Evolutionary conservation across 177 flowering plant genomes (phyloP).

Genomic region (Vitis hybrid): DNA sequence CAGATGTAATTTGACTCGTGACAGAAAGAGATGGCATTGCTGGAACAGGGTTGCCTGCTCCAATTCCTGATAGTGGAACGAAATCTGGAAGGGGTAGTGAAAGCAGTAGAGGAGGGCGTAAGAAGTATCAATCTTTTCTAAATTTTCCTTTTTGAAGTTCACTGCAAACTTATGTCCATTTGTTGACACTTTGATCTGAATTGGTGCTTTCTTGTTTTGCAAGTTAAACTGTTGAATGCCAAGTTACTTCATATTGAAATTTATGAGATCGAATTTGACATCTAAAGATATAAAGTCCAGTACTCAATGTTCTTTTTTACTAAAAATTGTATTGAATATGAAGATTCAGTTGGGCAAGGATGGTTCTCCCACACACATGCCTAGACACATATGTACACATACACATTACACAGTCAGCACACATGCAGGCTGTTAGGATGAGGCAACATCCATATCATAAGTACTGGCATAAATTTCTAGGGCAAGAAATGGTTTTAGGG

Average conservation of each 20-base stretch:
- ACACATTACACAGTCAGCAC: too few species aligned
- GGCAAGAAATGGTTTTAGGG: too few species aligned
- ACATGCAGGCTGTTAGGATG: too few species aligned
- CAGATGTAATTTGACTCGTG: constrained; percentile 10
- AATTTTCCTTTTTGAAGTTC: background rate
- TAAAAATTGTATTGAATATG: background rate
- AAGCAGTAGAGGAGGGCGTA: constrained; percentile 77
- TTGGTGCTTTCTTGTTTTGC: background rate
- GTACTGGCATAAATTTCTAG: too few species aligned
- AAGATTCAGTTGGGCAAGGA: background rate
- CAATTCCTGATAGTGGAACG: constrained; percentile 32
- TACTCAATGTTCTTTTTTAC: background rate
- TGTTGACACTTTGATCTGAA: background rate
- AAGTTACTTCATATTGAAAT: background rate
- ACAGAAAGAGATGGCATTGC: constrained; percentile 58
- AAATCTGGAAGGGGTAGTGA: constrained; percentile 69
- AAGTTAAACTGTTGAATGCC: background rate
- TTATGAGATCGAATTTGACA: background rate
- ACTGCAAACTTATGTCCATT: constrained; percentile 7
- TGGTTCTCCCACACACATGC: too few species aligned
- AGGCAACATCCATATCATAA: too few species aligned
- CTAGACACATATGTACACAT: too few species aligned
- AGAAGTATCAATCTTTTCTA: constrained; percentile 52
- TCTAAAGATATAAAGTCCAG: background rate
- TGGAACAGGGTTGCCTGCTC: constrained; percentile 38